These are phyloP conservation scores for Yarrowia sp. DNA, from an alignment of 805 yeast genomes.

Conservation along the genomic window DNA sequence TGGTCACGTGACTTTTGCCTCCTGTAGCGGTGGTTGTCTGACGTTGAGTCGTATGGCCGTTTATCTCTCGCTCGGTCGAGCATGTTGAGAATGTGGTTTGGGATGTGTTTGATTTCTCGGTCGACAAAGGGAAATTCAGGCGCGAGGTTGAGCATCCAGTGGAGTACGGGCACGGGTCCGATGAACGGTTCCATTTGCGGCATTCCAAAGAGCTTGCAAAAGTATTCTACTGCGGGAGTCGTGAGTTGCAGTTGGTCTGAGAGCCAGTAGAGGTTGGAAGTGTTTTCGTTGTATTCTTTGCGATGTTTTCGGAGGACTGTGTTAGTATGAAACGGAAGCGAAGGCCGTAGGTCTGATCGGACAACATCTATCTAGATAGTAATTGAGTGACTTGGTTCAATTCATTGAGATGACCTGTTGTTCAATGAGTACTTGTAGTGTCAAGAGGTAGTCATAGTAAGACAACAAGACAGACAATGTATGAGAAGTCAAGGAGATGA, in stretches of 20 bases:
- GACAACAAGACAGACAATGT: no score
- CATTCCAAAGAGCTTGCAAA: conserved; percentile 1
- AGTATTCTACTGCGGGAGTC: neutral
- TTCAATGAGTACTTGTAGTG: no score
- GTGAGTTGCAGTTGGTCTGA: neutral
- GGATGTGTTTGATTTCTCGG: neutral
- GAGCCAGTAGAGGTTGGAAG: neutral
- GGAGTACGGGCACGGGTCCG: neutral
- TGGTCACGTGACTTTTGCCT: conserved; percentile 8
- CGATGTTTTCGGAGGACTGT: neutral
- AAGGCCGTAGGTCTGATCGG: no score
- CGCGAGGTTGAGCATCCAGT: conserved; percentile 8
- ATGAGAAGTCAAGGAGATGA: no score
- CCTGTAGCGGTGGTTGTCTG: neutral
- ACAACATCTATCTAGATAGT: no score
- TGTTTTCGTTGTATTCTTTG: neutral
- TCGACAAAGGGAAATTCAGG: neutral
- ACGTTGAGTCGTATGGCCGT: neutral
- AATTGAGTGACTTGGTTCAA: no score
- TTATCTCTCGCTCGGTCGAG: neutral
- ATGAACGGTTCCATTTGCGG: conserved; percentile 17
- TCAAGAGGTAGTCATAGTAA: no score
- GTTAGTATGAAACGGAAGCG: neutral
- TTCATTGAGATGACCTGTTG: no score
- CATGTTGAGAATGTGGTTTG: conserved; percentile 1